A percentile compares a stretch with the other conserved stretches of the same genome.
Evolutionary conservation across 1,284 basidiomycete species (phyloP).

Genomic region (Tausonia pullulans): DNA sequence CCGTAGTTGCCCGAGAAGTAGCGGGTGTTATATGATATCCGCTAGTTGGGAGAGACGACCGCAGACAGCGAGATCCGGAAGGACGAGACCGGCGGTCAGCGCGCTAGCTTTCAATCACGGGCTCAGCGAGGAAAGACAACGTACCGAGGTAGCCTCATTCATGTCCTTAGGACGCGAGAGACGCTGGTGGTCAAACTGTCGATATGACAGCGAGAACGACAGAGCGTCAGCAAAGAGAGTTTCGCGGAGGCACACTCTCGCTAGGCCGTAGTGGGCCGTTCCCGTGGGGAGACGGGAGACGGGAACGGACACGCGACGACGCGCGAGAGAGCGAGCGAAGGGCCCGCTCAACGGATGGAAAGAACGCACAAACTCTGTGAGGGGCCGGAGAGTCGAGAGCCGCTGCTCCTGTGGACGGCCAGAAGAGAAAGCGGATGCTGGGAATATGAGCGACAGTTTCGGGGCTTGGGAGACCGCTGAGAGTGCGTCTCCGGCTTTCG

Average conservation of each 20-base stretch:
- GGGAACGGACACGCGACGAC: background rate
- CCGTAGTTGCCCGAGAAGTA: conserved; percentile 90
- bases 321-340: background rate
- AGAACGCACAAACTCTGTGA: conserved; percentile 44
- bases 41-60: conserved; percentile 36
- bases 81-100: background rate
- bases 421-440: background rate
- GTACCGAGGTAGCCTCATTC: conserved; percentile 41
- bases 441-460: background rate
- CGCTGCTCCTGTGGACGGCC: conserved; percentile 54
- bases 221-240: background rate
- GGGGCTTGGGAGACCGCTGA: background rate
- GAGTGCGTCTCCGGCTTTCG: background rate
- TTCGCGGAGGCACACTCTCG: background rate
- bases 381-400: conserved; percentile 66
- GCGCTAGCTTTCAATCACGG: conserved; percentile 28
- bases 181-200: conserved; percentile 69
- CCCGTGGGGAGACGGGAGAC: background rate
- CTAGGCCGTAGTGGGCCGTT: too few relatives aligned
- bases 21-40: conserved; percentile 89
- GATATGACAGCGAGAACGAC: conserved; percentile 3
- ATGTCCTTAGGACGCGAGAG: conserved; percentile 59
- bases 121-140: conserved; percentile 19
- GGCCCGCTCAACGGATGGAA: background rate
- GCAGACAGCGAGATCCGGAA: background rate